These are phyloP conservation scores for Melastoma malabathricum DNA, from an alignment of 345 rosid species.

Conservation along the genomic window DNA sequence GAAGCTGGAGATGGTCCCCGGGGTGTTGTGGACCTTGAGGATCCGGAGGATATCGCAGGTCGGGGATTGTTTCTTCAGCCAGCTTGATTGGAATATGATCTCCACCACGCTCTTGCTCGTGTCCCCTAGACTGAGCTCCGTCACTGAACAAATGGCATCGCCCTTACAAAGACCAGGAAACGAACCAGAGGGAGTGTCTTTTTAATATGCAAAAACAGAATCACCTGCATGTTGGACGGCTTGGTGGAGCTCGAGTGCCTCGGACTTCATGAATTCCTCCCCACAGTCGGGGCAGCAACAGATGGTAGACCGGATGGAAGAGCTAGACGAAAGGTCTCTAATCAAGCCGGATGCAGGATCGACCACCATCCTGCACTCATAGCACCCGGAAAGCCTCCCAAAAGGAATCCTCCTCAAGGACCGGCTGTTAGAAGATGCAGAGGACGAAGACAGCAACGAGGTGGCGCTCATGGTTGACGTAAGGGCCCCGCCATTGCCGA, in stretches of 20 bases:
- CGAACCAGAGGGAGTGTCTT: not conserved
- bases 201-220: not conserved
- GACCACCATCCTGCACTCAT: constrained; percentile 69
- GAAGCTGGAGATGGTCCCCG: constrained; percentile 45
- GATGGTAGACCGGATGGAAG: constrained; percentile 36
- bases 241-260: constrained; percentile 59
- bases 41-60: constrained; percentile 55
- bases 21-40: constrained; percentile 67
- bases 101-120: constrained; percentile 85
- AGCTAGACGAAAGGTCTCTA: constrained; percentile 44
- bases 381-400: constrained; percentile 63
- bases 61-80: constrained; percentile 59
- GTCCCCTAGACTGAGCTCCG: constrained; percentile 58
- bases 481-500: too few relatives aligned
- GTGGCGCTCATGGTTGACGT: too few relatives aligned
- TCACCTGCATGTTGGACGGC: constrained; percentile 65
- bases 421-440: constrained; percentile 25
- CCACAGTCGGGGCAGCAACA: constrained; percentile 61
- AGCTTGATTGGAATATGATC: constrained; percentile 81
- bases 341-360: constrained; percentile 50
- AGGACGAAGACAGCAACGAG: constrained; percentile 15
- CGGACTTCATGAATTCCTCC: constrained; percentile 53
- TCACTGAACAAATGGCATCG: constrained; percentile 20
- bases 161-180: not conserved
- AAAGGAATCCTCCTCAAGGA: constrained; percentile 51